These are phyloP conservation scores for Calonectria pseudoreteaudii DNA, from an alignment of 2,329 filamentous ascomycete species.

Conservation along the genomic window DNA sequence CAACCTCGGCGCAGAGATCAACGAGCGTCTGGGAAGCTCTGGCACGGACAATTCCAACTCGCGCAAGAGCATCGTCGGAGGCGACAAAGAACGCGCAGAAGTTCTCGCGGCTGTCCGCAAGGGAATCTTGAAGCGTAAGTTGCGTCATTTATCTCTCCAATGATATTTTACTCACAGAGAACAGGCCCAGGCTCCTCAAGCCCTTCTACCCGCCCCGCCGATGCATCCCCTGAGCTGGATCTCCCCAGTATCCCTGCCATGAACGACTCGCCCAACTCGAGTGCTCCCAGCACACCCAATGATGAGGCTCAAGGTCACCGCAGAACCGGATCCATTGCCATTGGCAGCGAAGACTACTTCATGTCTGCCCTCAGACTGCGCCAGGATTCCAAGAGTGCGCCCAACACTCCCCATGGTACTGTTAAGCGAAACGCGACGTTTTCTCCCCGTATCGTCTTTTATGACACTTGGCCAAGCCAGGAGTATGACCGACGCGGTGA, in stretches of 20 bases:
- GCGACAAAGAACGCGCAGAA: conserved; percentile 90
- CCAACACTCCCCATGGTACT: conserved; percentile 79
- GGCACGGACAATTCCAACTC: conserved; percentile 71
- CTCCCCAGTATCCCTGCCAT: conserved; percentile 72
- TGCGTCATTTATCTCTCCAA: background rate
- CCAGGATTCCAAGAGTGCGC: conserved; percentile 82
- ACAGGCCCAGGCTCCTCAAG: conserved; percentile 70
- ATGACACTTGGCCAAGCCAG: conserved; percentile 95
- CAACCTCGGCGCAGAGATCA: conserved; percentile 57
- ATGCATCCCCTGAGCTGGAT: conserved; percentile 67
- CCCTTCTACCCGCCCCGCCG: conserved; percentile 73
- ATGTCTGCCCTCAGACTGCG: conserved; percentile 79
- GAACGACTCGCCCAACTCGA: conserved; percentile 85
- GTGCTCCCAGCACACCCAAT: conserved; percentile 86
- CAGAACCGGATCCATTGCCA: conserved; percentile 76
- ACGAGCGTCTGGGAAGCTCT: conserved; percentile 67
- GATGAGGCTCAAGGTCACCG: conserved; percentile 79
- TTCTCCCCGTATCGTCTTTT: conserved; percentile 92
- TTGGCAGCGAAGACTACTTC: conserved; percentile 92
- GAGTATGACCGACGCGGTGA: conserved; percentile 98
- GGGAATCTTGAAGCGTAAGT: conserved; percentile 90
- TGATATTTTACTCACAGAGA: conserved; percentile 32
- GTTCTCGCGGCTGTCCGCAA: conserved; percentile 93
- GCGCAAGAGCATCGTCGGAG: conserved; percentile 90
- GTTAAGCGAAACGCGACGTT: conserved; percentile 77